Evolutionary conservation across 352 stramenopile genomes (phyloP).

Genomic region (Pythium coloratum): DNA sequence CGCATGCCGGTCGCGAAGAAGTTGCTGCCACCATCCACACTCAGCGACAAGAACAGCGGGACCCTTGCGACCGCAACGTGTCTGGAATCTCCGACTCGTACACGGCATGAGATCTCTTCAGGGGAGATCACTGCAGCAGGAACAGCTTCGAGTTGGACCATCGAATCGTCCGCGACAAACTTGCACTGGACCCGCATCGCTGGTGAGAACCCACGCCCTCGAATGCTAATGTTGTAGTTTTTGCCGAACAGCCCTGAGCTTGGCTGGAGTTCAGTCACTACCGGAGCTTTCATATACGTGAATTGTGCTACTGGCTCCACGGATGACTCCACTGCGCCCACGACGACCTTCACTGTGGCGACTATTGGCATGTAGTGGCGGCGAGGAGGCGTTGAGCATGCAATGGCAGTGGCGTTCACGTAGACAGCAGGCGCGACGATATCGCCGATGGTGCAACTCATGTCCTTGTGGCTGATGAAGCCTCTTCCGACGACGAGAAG

Average conservation of each 20-base stretch:
- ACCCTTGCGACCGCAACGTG: background rate
- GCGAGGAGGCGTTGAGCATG: constrained; percentile 19
- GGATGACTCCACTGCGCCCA: constrained; percentile 10
- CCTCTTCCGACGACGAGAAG: constrained; percentile 18
- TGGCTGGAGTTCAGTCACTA: constrained; percentile 8
- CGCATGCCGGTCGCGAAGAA: constrained; percentile 16
- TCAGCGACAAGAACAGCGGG: constrained; percentile 9
- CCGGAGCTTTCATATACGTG: constrained; percentile 15
- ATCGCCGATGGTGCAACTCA: constrained; percentile 19
- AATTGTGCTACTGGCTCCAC: constrained; percentile 2
- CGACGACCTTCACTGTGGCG: constrained; percentile 2
- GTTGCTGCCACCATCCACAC: constrained; percentile 21
- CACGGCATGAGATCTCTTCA: constrained; percentile 1
- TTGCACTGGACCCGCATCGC: constrained; percentile 7
- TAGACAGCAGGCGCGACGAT: constrained; percentile 19
- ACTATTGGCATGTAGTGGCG: constrained; percentile 6
- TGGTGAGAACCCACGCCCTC: constrained; percentile 14
- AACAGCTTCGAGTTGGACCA: background rate
- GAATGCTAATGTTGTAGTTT: constrained; percentile 8
- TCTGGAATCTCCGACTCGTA: constrained; percentile 2
- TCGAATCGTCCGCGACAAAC: constrained; percentile 5
- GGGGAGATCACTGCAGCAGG: constrained; percentile 9
- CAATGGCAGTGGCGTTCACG: constrained; percentile 18
- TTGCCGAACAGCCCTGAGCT: constrained; percentile 11
- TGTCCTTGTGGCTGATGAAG: constrained; percentile 25